Percentiles rank a stretch among this genome's conserved stretches.
Conservation (phyloP, 1,284 basidiomycete species). For the Naganishia cerealis region DNA sequence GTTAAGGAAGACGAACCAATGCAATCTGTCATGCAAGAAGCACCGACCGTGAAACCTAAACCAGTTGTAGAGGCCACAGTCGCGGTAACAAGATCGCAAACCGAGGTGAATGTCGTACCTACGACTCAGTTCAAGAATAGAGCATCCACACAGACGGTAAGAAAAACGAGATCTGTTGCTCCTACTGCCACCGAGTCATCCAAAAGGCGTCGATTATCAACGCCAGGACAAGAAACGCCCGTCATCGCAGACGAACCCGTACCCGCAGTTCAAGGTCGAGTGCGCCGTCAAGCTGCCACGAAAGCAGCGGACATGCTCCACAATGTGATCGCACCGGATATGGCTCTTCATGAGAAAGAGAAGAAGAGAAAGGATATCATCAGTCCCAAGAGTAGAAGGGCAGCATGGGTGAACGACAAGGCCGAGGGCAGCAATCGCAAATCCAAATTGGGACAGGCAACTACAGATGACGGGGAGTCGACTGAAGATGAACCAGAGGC, state of each 20-base stretch:
- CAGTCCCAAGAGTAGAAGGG: constrained; percentile 41
- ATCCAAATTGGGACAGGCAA: constrained; percentile 31
- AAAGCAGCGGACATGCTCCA: constrained; percentile 65
- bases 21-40: background rate
- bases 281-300: constrained; percentile 61
- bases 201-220: constrained; percentile 22
- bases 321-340: constrained; percentile 72
- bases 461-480: constrained; percentile 8
- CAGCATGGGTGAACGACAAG: constrained; percentile 39
- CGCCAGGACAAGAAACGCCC: constrained; percentile 34
- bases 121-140: constrained; percentile 9
- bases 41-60: background rate
- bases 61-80: background rate
- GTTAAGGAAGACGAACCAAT: constrained; percentile 2
- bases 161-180: constrained; percentile 8
- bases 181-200: constrained; percentile 7
- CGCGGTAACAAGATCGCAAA: background rate
- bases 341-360: constrained; percentile 67
- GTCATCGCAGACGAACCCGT: constrained; percentile 52
- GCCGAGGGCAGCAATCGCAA: constrained; percentile 45
- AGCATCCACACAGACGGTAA: constrained; percentile 5
- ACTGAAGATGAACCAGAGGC: constrained; percentile 19
- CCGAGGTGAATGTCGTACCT: constrained; percentile 1
- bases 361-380: constrained; percentile 54
- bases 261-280: constrained; percentile 31